Evolutionary conservation across 345 rosid genomes (phyloP).

Genomic region (Aurinia saxatilis): DNA sequence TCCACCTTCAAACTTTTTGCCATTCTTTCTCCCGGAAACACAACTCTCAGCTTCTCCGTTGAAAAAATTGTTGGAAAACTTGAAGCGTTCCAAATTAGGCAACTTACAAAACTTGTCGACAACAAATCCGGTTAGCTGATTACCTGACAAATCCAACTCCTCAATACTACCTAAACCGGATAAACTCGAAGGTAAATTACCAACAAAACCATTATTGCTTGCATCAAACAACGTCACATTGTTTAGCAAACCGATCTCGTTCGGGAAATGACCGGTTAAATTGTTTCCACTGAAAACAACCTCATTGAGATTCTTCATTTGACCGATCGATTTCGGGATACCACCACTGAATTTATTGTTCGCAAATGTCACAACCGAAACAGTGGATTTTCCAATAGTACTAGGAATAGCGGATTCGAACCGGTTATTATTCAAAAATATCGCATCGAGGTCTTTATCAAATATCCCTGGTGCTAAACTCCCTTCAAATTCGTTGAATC

Average conservation of each 20-base stretch:
- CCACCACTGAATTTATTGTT: constrained; percentile 52
- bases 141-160: constrained; percentile 31
- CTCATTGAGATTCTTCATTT: constrained; percentile 48
- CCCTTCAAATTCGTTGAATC: constrained; percentile 64
- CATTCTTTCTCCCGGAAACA: constrained; percentile 26
- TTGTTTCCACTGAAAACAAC: constrained; percentile 43
- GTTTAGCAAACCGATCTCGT: constrained; percentile 46
- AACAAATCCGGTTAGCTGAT: constrained; percentile 46
- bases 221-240: constrained; percentile 49
- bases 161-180: constrained; percentile 31
- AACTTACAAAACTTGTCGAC: constrained; percentile 37
- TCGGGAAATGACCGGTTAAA: constrained; percentile 54
- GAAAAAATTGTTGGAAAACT: constrained; percentile 47
- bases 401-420: constrained; percentile 45
- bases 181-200: constrained; percentile 38
- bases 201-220: constrained; percentile 36
- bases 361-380: constrained; percentile 49
- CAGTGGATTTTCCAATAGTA: constrained; percentile 45
- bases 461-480: constrained; percentile 44
- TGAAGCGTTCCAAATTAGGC: constrained; percentile 40
- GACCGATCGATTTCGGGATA: constrained; percentile 53
- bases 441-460: constrained; percentile 51
- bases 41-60: constrained; percentile 46
- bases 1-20: constrained; percentile 31
- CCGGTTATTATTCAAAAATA: constrained; percentile 56